Conservation (phyloP, 805 yeast species). For the Saccharomycopsis capsularis region DNA sequence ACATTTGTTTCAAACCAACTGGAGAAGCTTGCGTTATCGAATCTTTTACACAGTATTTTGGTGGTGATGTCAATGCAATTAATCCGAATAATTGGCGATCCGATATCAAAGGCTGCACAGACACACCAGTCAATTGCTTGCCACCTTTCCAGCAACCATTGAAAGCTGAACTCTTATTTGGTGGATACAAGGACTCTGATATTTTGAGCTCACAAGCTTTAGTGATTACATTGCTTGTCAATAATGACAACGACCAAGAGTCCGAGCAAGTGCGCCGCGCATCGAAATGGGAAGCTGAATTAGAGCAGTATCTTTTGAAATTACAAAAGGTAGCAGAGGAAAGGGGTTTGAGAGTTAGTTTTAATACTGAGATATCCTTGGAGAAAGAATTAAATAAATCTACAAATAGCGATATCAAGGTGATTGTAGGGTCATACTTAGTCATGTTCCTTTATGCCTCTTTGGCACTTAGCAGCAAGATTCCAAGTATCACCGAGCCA, state of each 20-base stretch:
- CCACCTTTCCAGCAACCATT: slow-evolving; percentile 91
- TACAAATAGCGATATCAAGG: slow-evolving; percentile 68
- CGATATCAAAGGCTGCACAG: slow-evolving; percentile 53
- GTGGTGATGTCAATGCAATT: slow-evolving; percentile 47
- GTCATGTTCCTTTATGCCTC: slow-evolving; percentile 88
- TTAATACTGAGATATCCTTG: slow-evolving; percentile 75
- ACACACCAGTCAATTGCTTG: slow-evolving; percentile 80
- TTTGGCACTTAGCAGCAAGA: slow-evolving; percentile 61
- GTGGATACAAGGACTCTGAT: slow-evolving; percentile 42
- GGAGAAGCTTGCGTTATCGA: slow-evolving; percentile 77
- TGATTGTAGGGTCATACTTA: slow-evolving; percentile 67
- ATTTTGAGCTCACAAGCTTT: slow-evolving; percentile 62
- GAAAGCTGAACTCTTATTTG: slow-evolving; percentile 64
- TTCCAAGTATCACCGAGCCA: slow-evolving; percentile 34
- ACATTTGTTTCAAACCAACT: slow-evolving; percentile 78
- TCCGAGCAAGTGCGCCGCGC: slow-evolving; percentile 37
- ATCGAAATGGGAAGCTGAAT: slow-evolving; percentile 60
- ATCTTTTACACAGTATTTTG: slow-evolving; percentile 83
- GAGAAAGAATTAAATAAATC: slow-evolving; percentile 79
- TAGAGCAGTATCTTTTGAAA: slow-evolving; percentile 47
- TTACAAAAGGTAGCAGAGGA: slow-evolving; percentile 40
- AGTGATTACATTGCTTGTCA: slow-evolving; percentile 64
- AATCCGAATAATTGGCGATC: slow-evolving; percentile 50
- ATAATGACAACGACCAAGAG: slow-evolving; percentile 41
- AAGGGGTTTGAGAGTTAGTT: slow-evolving; percentile 57